Evolutionary conservation across 306 rosid genomes (phyloP).

Genomic region (Mucuna pruriens): DNA sequence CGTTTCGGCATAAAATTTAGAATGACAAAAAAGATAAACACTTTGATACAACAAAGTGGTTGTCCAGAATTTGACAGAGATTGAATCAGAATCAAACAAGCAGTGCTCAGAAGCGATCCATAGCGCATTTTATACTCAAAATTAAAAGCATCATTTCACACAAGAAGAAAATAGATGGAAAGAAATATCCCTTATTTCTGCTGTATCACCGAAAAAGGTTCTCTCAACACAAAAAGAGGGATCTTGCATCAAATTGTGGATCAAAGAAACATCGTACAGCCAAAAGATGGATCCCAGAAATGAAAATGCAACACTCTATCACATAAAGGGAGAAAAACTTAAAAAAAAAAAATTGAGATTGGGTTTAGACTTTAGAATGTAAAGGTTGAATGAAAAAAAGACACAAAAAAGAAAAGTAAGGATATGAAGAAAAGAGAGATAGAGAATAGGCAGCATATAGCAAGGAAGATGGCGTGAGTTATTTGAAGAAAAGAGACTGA

Average conservation of each 20-base stretch:
- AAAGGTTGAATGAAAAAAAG: neutral
- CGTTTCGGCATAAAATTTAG: neutral
- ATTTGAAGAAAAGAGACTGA: conserved; percentile 28
- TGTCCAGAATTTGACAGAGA: neutral
- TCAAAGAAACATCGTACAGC: neutral
- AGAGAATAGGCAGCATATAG: no score
- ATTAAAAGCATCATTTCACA: neutral
- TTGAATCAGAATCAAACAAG: neutral
- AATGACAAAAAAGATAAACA: neutral
- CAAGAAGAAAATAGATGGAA: neutral
- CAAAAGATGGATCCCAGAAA: conserved; percentile 21
- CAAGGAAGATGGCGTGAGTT: neutral
- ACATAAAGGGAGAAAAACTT: neutral
- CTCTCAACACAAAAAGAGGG: neutral
- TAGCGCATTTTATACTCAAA: neutral
- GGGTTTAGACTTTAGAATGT: neutral
- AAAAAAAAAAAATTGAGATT: neutral
- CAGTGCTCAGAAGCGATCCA: neutral
- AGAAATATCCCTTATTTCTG: neutral
- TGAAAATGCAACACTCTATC: neutral
- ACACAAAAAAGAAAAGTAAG: neutral
- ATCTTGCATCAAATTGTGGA: conserved; percentile 3
- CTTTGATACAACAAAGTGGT: neutral
- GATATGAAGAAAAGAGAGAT: neutral
- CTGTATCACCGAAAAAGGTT: neutral